Evolutionary conservation across 225 moss, liverwort and hornwort genomes (phyloP), one percentile per base, ranked within the genome.

Genomic region (Lunularia cruciata): DNA sequence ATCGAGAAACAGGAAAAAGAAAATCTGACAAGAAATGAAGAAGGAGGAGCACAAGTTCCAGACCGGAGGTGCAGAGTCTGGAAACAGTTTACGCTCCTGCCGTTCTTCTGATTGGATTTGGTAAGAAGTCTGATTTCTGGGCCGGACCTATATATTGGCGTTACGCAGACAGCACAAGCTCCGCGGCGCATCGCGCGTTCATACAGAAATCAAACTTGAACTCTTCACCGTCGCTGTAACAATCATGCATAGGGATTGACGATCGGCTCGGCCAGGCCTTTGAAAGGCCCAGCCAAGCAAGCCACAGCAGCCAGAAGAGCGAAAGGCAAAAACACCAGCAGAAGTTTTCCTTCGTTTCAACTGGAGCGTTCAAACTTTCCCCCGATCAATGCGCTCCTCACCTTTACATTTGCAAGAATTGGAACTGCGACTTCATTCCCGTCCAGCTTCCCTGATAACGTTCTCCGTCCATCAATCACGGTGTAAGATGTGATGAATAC

Each of bases 231-330:
- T 40, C 61, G n/a, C n/a, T n/a, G n/a, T n/a, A n/a, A n/a, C n/a
- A n/a, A n/a, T n/a, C n/a, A n/a, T n/a, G n/a, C n/a, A n/a, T n/a
- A n/a, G n/a, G n/a, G n/a, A n/a, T n/a, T n/a, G n/a, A n/a, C n/a
- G n/a, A n/a, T n/a, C 22, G 39, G 40, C 61, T 40, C 61, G 20
- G 61, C 43, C 43, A 13, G 61, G 61, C 61, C 39, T 25, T 38
- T 38, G 39, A 37, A 61, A 39, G 39, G 61, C 38, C 61, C 61
- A 61, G 61, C 39, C 61, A 61, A 61, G 39, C 61, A 40, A 43
- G 9, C 25, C 61, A 26, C 11, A 27, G 54, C 26, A 27, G 25
- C 27, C 54, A 54, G 54, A 54, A 23, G 31, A 57, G 8, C 31
- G 56, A 57, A 16, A 31, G 56, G 31, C 31, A 15, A 27, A 5